These are phyloP conservation scores for Pinus tabuliformis DNA, from an alignment of 75 land plant genomes.

Conservation along the genomic window DNA sequence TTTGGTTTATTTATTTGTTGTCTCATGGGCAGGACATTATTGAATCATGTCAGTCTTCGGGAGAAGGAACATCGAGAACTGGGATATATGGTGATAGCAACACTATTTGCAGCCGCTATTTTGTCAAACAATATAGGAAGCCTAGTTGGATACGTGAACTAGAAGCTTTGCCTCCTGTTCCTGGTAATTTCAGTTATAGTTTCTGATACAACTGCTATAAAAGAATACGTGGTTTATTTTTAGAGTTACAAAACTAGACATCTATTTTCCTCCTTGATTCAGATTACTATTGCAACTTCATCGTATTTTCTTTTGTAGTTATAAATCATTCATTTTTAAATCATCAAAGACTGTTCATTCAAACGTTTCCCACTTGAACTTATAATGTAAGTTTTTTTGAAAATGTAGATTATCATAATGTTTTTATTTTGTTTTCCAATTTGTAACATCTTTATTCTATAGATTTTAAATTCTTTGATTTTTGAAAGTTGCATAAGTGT, in stretches of 20 bases:
- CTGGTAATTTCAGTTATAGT: constrained; percentile 1
- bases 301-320: neutral
- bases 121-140: constrained; percentile 2
- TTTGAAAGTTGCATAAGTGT: no score
- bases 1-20: neutral
- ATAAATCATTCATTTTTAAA: neutral
- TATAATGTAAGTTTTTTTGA: neutral
- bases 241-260: neutral
- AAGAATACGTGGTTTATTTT: neutral
- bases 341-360: neutral
- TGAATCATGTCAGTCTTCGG: neutral
- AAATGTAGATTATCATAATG: neutral
- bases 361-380: neutral
- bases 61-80: neutral
- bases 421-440: neutral
- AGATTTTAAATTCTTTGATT: no score
- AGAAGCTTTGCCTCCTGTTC: constrained; percentile 4
- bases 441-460: no score
- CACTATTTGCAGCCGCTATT: neutral
- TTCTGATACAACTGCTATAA: neutral
- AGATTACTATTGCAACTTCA: neutral
- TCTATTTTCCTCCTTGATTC: neutral
- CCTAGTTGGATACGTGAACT: constrained; percentile 6
- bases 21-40: neutral
- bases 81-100: neutral